Evolutionary conservation across 768 basidiomycete genomes (phyloP), one percentile per base, ranked within the genome.

Genomic region (Collybiopsis luxurians): DNA sequence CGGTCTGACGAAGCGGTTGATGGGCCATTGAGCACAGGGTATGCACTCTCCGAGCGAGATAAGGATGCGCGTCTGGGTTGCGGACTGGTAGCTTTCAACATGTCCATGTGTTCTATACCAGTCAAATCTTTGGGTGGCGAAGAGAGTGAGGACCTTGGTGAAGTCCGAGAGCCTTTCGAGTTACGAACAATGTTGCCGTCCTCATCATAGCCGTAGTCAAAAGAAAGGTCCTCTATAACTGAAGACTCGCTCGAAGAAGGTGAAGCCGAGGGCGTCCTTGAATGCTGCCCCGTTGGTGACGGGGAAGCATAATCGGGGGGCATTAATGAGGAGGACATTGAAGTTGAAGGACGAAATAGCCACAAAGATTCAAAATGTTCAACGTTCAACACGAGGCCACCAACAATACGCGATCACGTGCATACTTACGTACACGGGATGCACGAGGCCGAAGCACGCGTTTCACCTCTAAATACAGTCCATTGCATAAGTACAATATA

Each of bases 21-120:
- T 58, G 65, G 58, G 26, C 68, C 67, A 56, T 64, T 64, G n/a
- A 79, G 73, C 7, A 75, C 66, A n/a, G 81, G 71, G 60, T 81
- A 79, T 28, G 82, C 78, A 63, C 82, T 86, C 65, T 90, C 87
- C 39, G 87, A 86, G 44, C 84, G 84, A 4, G 86, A 81, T 27
- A 90, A 76, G 0, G 86, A 81, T 19, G 73, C 66, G 54, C 83
- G 78, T 49, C 73, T 64, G 19, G 71, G 61, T 1, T 75, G 74
- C 28, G 79, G 77, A 55, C 69, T 65, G 47, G 73, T 65, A 17
- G 73, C 57, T 23, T 69, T 69, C 6, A 79, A 34, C 13, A 51
- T 10, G 2, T 51, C 50, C 21, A 51, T 12, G 10, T 34, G 28
- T 4, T 28, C 4, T 5, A 49, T 24, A n/a, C 31, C 17, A 26